Evolutionary conservation across 2,329 filamentous ascomycete genomes (phyloP).

Genomic region (Huntiella savannae): DNA sequence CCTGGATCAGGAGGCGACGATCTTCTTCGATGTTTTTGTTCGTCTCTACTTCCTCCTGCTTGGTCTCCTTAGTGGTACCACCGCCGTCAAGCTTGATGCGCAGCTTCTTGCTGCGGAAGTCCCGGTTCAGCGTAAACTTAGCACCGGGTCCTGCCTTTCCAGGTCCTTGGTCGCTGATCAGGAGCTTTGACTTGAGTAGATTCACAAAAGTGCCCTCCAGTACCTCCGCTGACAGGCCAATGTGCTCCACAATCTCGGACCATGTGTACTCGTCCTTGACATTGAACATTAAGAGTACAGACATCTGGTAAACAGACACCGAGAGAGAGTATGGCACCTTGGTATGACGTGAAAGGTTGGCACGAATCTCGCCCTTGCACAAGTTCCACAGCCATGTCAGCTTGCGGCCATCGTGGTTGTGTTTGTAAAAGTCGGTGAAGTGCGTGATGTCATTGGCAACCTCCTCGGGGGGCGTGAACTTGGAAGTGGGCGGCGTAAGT

Average conservation of each 20-base stretch:
- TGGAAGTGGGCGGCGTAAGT: constrained; percentile 65
- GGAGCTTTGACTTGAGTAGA: constrained; percentile 81
- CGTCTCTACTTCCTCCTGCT: constrained; percentile 89
- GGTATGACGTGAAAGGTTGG: constrained; percentile 72
- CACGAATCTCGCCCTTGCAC: constrained; percentile 91
- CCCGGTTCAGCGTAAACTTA: constrained; percentile 69
- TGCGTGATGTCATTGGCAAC: constrained; percentile 76
- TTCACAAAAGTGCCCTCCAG: constrained; percentile 75
- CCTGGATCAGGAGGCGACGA: constrained; percentile 87
- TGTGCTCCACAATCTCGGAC: constrained; percentile 69
- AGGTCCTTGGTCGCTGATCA: constrained; percentile 45
- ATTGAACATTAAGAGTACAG: constrained; percentile 85
- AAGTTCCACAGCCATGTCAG: constrained; percentile 96
- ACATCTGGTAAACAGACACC: constrained; percentile 96
- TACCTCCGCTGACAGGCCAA: constrained; percentile 60
- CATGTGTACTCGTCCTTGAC: constrained; percentile 72
- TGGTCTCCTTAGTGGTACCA: constrained; percentile 83
- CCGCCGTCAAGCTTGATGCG: constrained; percentile 82
- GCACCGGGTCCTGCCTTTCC: constrained; percentile 63
- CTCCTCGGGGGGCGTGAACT: constrained; percentile 71
- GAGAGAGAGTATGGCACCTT: constrained; percentile 94
- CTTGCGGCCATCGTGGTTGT: constrained; percentile 92
- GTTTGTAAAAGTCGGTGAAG: constrained; percentile 80
- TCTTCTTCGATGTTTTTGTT: constrained; percentile 99
- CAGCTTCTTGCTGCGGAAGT: constrained; percentile 97